phyloP scores from a whole-genome alignment of 495 filamentous ascomycete species.

The Neurospora sp. region DNA sequence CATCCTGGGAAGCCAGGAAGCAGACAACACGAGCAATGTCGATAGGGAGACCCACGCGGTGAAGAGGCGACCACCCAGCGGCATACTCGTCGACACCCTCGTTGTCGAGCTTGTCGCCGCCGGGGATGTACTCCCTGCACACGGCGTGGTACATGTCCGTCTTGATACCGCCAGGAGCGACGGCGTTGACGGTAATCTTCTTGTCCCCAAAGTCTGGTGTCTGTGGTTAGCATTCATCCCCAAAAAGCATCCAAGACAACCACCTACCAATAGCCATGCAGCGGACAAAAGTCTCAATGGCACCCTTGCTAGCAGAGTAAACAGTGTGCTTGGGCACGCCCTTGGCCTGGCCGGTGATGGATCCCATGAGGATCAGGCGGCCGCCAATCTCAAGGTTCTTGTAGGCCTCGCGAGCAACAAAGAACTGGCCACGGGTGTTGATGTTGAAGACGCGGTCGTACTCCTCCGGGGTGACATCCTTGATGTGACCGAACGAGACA shows the following conservation, averaged over 20 bases:
- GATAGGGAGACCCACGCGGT: slow-evolving; percentile 50
- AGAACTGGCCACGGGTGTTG: slow-evolving; percentile 74
- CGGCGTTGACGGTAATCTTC: slow-evolving; percentile 53
- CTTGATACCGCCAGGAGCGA: slow-evolving; percentile 59
- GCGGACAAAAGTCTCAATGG: slow-evolving; percentile 27
- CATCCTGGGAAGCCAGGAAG: slow-evolving; percentile 55
- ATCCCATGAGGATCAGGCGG: slow-evolving; percentile 52
- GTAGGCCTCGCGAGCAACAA: slow-evolving; percentile 61
- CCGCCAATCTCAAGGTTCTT: slow-evolving; percentile 51
- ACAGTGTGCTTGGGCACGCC: slow-evolving; percentile 53
- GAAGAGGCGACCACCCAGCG: slow-evolving; percentile 46
- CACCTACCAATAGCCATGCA: slow-evolving; percentile 24
- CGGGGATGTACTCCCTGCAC: slow-evolving; percentile 54
- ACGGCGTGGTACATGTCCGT: slow-evolving; percentile 61
- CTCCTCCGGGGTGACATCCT: slow-evolving; percentile 63
- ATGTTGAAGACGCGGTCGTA: slow-evolving; percentile 71
- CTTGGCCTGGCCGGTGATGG: slow-evolving; percentile 54
- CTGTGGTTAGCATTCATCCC: not conserved
- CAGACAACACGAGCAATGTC: slow-evolving; percentile 55
- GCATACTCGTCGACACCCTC: slow-evolving; percentile 34
- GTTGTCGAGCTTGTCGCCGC: slow-evolving; percentile 37
- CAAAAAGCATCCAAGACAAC: no score
- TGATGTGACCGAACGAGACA: slow-evolving; percentile 51
- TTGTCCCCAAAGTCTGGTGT: slow-evolving; percentile 28
- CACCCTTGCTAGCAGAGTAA: slow-evolving; percentile 35